These are phyloP conservation scores for Boeremia lycopersici DNA, from an alignment of 2,329 filamentous ascomycete species.

Conservation along the genomic window DNA sequence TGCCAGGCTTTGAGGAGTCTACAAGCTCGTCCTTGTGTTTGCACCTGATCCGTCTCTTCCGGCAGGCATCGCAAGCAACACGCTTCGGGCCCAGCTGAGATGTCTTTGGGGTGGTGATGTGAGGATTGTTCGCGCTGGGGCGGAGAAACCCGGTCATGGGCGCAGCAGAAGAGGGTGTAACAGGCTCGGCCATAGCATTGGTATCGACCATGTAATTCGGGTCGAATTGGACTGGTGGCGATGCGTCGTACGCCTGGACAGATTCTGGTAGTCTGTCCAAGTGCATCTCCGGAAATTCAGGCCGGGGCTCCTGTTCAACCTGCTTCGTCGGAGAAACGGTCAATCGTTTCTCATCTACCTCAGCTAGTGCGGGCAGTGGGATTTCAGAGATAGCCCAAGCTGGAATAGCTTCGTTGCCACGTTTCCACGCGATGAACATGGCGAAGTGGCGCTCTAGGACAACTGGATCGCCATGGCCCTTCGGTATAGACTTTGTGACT, in stretches of 20 bases:
- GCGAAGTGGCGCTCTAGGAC: conserved; percentile 65
- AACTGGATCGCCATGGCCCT: conserved; percentile 65
- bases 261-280: conserved; percentile 51
- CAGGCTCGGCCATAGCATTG: conserved; percentile 10
- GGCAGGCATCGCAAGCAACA: conserved; percentile 67
- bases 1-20: conserved; percentile 38
- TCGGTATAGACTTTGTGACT: conserved; percentile 67
- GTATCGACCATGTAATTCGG: background rate
- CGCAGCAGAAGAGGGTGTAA: conserved; percentile 35
- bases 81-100: conserved; percentile 65
- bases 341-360: conserved; percentile 58
- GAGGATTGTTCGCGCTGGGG: conserved; percentile 44
- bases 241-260: conserved; percentile 32
- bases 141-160: conserved; percentile 44
- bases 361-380: conserved; percentile 52
- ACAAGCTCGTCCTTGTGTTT: conserved; percentile 65
- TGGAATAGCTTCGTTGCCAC: conserved; percentile 66
- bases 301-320: conserved; percentile 59
- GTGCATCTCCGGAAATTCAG: conserved; percentile 51
- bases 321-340: conserved; percentile 61
- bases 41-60: conserved; percentile 66
- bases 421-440: conserved; percentile 71
- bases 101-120: conserved; percentile 59
- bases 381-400: conserved; percentile 66
- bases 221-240: conserved; percentile 14